These are phyloP conservation scores for Pleurozium schreberi DNA, from an alignment of 225 moss, liverwort and hornwort genomes.

Conservation along the genomic window DNA sequence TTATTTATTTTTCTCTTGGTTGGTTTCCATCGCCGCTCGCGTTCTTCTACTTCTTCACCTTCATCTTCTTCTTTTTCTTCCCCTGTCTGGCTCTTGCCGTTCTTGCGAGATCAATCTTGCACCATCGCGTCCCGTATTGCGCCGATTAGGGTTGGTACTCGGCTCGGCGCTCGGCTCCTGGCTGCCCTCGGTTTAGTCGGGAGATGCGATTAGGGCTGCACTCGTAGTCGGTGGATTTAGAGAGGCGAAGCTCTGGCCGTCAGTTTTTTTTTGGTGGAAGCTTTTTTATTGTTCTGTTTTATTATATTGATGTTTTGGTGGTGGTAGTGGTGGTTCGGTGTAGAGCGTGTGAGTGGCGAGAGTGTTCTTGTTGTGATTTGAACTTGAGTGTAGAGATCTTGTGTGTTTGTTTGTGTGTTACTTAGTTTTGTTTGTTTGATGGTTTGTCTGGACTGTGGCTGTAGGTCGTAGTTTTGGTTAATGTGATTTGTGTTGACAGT, in stretches of 20 bases:
- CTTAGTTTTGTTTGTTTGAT: not conserved
- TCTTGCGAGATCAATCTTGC: not conserved
- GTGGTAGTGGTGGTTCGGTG: not conserved
- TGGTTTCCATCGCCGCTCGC: not conserved
- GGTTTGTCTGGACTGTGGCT: not conserved
- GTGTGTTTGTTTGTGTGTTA: not conserved
- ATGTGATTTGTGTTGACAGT: not conserved
- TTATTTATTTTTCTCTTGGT: not conserved
- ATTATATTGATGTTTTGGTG: not conserved
- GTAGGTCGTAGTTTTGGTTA: not conserved
- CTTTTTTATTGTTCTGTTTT: too few species aligned
- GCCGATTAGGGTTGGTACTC: not conserved
- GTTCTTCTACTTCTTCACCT: too few species aligned
- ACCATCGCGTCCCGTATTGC: not conserved
- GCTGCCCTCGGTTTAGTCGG: not conserved
- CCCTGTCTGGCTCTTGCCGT: not conserved
- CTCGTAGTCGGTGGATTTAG: not conserved
- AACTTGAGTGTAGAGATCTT: not conserved
- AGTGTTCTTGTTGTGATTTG: not conserved
- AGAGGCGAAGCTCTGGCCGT: not conserved
- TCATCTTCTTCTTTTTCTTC: not conserved
- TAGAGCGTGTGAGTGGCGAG: not conserved
- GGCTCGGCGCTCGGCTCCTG: not conserved
- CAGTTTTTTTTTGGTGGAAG: not conserved
- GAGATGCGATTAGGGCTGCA: not conserved